These are phyloP conservation scores for Hibiscus trionum DNA, from an alignment of 345 rosid genomes.

Conservation along the genomic window DNA sequence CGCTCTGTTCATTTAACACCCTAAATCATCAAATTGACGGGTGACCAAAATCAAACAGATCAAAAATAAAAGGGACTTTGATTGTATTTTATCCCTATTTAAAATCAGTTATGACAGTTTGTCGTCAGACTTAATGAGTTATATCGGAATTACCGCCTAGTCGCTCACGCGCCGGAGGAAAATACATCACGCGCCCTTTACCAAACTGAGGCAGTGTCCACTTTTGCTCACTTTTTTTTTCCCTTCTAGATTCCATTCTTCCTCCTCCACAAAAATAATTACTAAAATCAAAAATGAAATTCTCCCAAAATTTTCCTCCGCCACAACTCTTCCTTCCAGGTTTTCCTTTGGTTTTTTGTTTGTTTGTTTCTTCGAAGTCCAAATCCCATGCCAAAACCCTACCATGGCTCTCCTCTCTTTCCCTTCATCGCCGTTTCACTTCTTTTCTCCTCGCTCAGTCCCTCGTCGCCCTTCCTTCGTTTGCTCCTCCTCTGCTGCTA, in stretches of 20 bases:
- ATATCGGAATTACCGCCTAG: not conserved
- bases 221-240: not conserved
- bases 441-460: conserved; percentile 4
- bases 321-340: conserved; percentile 22
- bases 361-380: not conserved
- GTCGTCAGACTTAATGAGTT: not conserved
- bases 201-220: not conserved
- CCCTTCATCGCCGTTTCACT: conserved; percentile 15
- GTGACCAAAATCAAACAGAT: too few relatives aligned
- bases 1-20: too few relatives aligned
- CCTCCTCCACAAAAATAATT: not conserved
- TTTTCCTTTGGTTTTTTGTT: not conserved
- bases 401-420: conserved; percentile 34
- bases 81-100: not conserved
- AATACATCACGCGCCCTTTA: not conserved
- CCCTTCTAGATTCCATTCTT: not conserved
- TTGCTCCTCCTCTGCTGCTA: conserved; percentile 16
- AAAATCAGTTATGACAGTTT: not conserved
- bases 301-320: conserved; percentile 31
- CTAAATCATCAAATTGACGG: too few relatives aligned
- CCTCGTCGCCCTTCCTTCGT: conserved; percentile 7
- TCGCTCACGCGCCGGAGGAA: not conserved
- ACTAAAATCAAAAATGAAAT: not conserved
- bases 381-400: conserved; percentile 5
- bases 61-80: too few relatives aligned